Evolutionary conservation across 2,329 filamentous ascomycete genomes (phyloP).

Genomic region (Tolypocladium guangdongense): DNA sequence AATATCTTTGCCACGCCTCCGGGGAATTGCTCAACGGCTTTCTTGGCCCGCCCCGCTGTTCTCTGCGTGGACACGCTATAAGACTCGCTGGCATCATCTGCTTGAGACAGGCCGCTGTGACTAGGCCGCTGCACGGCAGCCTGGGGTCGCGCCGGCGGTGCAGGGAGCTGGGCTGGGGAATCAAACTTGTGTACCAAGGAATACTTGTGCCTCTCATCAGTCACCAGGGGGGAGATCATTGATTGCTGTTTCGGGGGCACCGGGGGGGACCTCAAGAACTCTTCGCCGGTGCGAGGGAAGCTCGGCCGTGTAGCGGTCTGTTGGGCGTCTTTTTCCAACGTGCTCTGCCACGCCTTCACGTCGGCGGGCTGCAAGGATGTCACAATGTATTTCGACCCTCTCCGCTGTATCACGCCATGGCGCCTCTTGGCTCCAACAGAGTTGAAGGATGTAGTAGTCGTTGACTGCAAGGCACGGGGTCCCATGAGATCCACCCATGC

Average conservation of each 20-base stretch:
- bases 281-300: slow-evolving; percentile 64
- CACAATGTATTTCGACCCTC: slow-evolving; percentile 34
- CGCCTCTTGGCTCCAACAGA: slow-evolving; percentile 8
- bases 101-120: slow-evolving; percentile 61
- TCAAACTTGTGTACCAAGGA: slow-evolving; percentile 22
- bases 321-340: slow-evolving; percentile 53
- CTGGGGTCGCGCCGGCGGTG: slow-evolving; percentile 54
- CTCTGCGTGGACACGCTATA: slow-evolving; percentile 25
- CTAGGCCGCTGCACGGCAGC: slow-evolving; percentile 58
- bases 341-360: slow-evolving; percentile 69
- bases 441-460: slow-evolving; percentile 19
- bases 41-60: slow-evolving; percentile 25
- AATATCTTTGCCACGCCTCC: slow-evolving; percentile 14
- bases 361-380: slow-evolving; percentile 73
- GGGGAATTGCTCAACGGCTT: slow-evolving; percentile 30
- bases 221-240: slow-evolving; percentile 35
- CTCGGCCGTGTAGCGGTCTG: slow-evolving; percentile 34
- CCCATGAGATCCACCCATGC: slow-evolving; percentile 84
- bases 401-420: slow-evolving; percentile 20
- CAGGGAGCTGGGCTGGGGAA: slow-evolving; percentile 36
- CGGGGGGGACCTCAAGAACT: slow-evolving; percentile 76
- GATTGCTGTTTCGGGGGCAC: slow-evolving; percentile 50
- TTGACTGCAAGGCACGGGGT: slow-evolving; percentile 44
- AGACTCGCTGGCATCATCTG: slow-evolving; percentile 21
- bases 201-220: slow-evolving; percentile 14